Conservation (phyloP, 345 rosid species). For the Aurinia saxatilis region DNA sequence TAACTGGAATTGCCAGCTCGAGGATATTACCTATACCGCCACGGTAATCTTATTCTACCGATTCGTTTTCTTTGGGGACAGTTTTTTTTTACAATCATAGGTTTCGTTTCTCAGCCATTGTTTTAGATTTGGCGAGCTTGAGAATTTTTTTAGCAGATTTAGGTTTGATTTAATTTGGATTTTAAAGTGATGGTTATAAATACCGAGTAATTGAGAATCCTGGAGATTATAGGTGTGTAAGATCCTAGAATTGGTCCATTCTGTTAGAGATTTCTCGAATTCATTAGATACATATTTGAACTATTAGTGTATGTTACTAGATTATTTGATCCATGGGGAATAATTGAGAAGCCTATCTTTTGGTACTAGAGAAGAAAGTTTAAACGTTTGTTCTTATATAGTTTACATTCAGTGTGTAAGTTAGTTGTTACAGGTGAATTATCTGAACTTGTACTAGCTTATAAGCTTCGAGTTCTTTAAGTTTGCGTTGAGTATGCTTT, state of each 20-base stretch:
- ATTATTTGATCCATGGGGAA: not conserved
- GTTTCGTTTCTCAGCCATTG: not conserved
- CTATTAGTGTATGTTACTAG: not conserved
- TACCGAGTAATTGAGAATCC: not conserved
- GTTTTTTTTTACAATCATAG: not conserved
- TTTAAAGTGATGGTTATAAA: not conserved
- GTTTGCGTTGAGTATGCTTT: too few species aligned
- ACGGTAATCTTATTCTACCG: conserved; percentile 35
- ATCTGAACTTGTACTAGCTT: too few species aligned
- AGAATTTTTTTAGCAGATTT: not conserved
- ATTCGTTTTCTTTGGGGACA: not conserved
- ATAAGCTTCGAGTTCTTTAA: too few species aligned
- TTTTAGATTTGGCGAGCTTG: conserved; percentile 13
- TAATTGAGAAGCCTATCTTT: not conserved
- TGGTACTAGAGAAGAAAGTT: not conserved
- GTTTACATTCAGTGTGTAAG: not conserved
- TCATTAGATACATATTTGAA: not conserved
- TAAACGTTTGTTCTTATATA: too few species aligned
- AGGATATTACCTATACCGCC: conserved; percentile 72
- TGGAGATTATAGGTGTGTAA: not conserved
- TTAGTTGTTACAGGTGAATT: not conserved
- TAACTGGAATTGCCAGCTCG: conserved; percentile 93
- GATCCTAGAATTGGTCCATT: not conserved
- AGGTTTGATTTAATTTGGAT: not conserved
- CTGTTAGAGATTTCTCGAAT: not conserved